phyloP scores from a whole-genome alignment of 2,329 filamentous ascomycete genomes.

The Trichoderma aggressivum region DNA sequence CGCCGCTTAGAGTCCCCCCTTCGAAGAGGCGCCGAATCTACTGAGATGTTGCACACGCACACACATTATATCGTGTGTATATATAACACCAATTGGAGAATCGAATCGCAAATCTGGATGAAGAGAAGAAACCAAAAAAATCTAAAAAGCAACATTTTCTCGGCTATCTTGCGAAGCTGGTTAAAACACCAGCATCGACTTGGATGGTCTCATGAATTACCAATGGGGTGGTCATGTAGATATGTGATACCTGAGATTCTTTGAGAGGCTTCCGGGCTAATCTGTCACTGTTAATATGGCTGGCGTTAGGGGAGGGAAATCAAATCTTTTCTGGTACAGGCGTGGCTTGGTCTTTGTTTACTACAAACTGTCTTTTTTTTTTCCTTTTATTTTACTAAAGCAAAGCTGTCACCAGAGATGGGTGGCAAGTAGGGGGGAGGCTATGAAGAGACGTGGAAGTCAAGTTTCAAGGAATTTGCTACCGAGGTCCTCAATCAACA shows the following conservation, averaged over 20 bases:
- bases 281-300: conserved; percentile 23
- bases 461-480: not conserved
- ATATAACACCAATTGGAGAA: not conserved
- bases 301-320: conserved; percentile 36
- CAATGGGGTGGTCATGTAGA: conserved; percentile 22
- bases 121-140: not conserved
- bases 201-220: conserved; percentile 9
- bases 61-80: not conserved
- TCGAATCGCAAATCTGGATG: not conserved
- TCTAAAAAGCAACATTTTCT: conserved; percentile 10
- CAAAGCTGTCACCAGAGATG: not conserved
- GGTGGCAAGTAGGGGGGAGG: not conserved
- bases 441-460: conserved; percentile 7
- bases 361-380: conserved; percentile 17
- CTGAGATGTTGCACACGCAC: not conserved
- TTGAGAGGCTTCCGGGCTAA: conserved; percentile 26
- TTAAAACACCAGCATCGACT: conserved; percentile 8
- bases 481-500: conserved; percentile 7
- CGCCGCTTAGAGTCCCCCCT: conserved; percentile 29
- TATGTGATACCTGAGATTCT: conserved; percentile 32
- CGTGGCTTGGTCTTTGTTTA: conserved; percentile 31
- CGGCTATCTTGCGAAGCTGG: conserved; percentile 7
- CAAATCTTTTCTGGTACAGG: conserved; percentile 27
- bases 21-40: conserved; percentile 18
- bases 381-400: conserved; percentile 19